These are phyloP conservation scores for Chamaenerion angustifolium DNA, from an alignment of 345 rosid genomes.

Conservation along the genomic window DNA sequence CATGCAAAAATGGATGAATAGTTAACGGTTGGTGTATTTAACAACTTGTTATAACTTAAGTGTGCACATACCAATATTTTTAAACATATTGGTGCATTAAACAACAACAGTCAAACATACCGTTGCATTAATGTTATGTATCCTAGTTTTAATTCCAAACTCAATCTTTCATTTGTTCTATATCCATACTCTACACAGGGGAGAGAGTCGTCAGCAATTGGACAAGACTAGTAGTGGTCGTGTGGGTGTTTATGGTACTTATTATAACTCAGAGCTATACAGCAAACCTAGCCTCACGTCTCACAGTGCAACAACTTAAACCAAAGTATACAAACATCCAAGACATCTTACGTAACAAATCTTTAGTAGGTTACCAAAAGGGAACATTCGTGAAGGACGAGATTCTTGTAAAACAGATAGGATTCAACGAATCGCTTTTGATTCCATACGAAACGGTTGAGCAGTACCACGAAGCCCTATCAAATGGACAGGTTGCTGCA, in stretches of 20 bases:
- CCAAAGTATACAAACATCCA: constrained; percentile 33
- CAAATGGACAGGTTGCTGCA: constrained; percentile 22
- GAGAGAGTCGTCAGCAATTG: constrained; percentile 46
- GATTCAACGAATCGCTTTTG: constrained; percentile 14
- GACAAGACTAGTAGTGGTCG: constrained; percentile 28
- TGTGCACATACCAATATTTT: too few relatives aligned
- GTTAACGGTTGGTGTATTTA: too few relatives aligned
- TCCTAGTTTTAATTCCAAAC: too few relatives aligned
- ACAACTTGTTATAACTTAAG: too few relatives aligned
- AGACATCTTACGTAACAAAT: constrained; percentile 21
- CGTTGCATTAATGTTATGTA: too few relatives aligned
- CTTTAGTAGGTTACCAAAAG: constrained; percentile 25
- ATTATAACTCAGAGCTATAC: constrained; percentile 62
- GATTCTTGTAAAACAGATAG: constrained; percentile 11
- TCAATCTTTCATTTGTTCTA: too few relatives aligned
- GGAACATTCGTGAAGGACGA: constrained; percentile 23
- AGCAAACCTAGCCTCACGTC: constrained; percentile 46
- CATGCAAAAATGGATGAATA: too few relatives aligned
- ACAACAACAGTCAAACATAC: too few relatives aligned
- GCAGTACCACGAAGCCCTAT: constrained; percentile 20
- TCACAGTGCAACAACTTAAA: constrained; percentile 36
- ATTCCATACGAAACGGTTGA: constrained; percentile 5
- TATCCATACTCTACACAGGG: too few relatives aligned
- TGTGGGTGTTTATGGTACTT: constrained; percentile 63
- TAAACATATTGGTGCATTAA: too few relatives aligned